Base-by-base conservation (phyloP, 148 eudicot species). In the Dianthus caryophyllus region DNA sequence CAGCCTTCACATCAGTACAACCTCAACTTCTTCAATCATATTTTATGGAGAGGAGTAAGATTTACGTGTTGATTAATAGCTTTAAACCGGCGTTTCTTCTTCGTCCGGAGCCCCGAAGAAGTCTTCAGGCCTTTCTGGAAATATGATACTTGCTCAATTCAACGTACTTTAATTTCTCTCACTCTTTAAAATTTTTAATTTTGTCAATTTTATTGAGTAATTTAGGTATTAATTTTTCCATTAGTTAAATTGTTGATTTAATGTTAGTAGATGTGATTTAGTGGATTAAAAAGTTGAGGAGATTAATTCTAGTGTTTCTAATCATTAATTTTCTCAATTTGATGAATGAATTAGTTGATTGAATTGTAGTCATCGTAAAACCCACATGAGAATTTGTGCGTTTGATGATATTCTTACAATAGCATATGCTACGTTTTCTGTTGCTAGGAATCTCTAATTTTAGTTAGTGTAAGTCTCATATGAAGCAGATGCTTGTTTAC, bases 101-200 rank as follows among this genome's bases (percentile, higher is more conserved):
- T 51, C 36, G 56, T 26, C 78, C 0, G 91, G 84, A 63, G 77
- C 84, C 43, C 52, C 76, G 46, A 84, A 78, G 73, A 86, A 82
- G 60, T 79, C 84, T 61, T 66, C 81, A 5, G 86, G 84, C 68
- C 82, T 86, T 24, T 84, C 84, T 27, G 70, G 76, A 26, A 88
- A 84, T 18, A 84, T 86, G 91, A 86, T 84, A 48, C 84, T 61
- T 64, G 81, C 86, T 67, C 84, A 82, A 51, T 86, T 82, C 70
- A 65, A 41, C 29, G 91, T 84, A 72, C 7, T n/a, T n/a, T 36
- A 53, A 9, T 67, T 53, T 50, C 59, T 8, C 22, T 16, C 26
- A 7, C n/a, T 43, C 31, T 25, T 30, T 18, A 38, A n/a, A n/a
- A n/a, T n/a, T n/a, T n/a, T n/a, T n/a, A 30, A 18, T 50, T 24